phyloP scores from a whole-genome alignment of 768 basidiomycete genomes.

The Suillus discolor region DNA sequence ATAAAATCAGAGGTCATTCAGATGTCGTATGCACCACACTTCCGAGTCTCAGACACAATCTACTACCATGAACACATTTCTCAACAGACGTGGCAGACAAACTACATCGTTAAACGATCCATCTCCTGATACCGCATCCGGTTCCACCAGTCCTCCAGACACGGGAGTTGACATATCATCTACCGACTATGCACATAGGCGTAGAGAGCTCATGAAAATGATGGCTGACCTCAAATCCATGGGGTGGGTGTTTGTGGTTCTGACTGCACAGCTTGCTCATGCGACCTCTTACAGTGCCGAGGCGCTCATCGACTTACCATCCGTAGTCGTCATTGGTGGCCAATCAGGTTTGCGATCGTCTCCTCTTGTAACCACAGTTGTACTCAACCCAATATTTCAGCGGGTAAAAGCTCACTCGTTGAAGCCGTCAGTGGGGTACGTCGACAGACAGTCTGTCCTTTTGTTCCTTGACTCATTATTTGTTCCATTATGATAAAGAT shows the following conservation, averaged over 20 bases:
- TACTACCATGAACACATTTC: not conserved
- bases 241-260: constrained; percentile 25
- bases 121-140: not conserved
- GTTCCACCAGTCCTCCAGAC: not conserved
- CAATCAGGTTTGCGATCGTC: constrained; percentile 44
- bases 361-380: not conserved
- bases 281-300: constrained; percentile 35
- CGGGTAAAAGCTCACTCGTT: constrained; percentile 33
- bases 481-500: constrained; percentile 18
- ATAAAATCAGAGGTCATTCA: not conserved
- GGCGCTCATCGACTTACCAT: constrained; percentile 48
- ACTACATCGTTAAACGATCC: not conserved
- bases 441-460: constrained; percentile 11
- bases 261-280: constrained; percentile 5
- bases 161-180: constrained; percentile 24
- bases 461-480: not conserved
- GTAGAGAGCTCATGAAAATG: constrained; percentile 44
- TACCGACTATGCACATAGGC: constrained; percentile 41
- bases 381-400: constrained; percentile 37
- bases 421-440: constrained; percentile 52
- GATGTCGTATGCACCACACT: not conserved
- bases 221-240: constrained; percentile 37
- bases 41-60: not conserved
- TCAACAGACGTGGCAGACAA: not conserved
- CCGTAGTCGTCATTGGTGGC: constrained; percentile 54